A percentile compares a stretch with the other conserved stretches of the same genome.
Conservation (phyloP, 2,329 filamentous ascomycete species). For the Alternaria postmessia region DNA sequence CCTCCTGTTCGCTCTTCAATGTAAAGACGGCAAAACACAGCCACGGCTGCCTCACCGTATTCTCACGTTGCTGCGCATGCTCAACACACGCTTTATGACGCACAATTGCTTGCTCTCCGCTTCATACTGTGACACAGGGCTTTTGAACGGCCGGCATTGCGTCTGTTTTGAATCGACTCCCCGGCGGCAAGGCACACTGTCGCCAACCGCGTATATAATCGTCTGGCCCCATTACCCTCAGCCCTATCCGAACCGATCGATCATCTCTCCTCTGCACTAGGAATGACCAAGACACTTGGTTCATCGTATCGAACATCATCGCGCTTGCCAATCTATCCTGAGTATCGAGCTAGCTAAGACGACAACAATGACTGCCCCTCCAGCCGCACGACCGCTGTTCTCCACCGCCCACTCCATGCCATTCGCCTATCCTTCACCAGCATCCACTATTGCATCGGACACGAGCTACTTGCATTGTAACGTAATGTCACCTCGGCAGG, state of each 20-base stretch:
- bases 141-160: conserved; percentile 12
- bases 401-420: conserved; percentile 28
- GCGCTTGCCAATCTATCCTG: conserved; percentile 6
- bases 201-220: conserved; percentile 23
- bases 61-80: conserved; percentile 23
- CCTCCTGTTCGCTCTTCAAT: conserved; percentile 12
- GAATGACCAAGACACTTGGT: conserved; percentile 16
- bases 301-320: conserved; percentile 4
- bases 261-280: conserved; percentile 13
- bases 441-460: conserved; percentile 31
- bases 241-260: conserved; percentile 31
- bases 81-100: conserved; percentile 29
- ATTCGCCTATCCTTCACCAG: conserved; percentile 32
- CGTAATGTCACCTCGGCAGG: conserved; percentile 33
- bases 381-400: conserved; percentile 34
- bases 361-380: conserved; percentile 35
- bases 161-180: conserved; percentile 19
- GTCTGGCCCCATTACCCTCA: conserved; percentile 25
- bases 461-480: conserved; percentile 31
- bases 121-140: conserved; percentile 10
- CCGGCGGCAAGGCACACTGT: conserved; percentile 8
- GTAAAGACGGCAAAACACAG: conserved; percentile 20
- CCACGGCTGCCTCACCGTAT: conserved; percentile 28
- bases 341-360: conserved; percentile 20
- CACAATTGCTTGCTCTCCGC: conserved; percentile 13